Conservation (phyloP, 805 yeast species). For the Cyberlindnera nakhonratchasimensis region DNA sequence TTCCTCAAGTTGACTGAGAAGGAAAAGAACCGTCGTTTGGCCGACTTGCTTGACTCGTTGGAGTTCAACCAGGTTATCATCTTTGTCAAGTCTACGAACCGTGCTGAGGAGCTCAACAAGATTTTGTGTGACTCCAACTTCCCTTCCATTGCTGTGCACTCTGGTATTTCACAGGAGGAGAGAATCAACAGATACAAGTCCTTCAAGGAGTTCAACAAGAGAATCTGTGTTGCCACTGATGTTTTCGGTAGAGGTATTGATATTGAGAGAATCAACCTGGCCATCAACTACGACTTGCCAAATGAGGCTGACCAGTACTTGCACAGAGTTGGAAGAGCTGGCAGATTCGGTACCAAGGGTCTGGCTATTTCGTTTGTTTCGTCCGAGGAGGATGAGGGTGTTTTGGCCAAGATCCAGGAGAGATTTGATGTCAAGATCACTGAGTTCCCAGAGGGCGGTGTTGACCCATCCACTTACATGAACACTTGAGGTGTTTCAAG, state of each 20-base stretch:
- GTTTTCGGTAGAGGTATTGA: slow-evolving; percentile 99
- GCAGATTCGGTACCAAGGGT: slow-evolving; percentile 99
- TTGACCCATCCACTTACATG: slow-evolving; percentile 97
- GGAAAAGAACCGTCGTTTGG: slow-evolving; percentile 89
- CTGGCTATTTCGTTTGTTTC: slow-evolving; percentile 89
- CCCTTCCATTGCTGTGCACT: slow-evolving; percentile 96
- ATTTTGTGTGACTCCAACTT: slow-evolving; percentile 87
- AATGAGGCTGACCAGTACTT: slow-evolving; percentile 95
- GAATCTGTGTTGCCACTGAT: slow-evolving; percentile 98
- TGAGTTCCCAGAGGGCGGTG: slow-evolving; percentile 96
- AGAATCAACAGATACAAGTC: slow-evolving; percentile 95
- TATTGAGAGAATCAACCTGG: slow-evolving; percentile 96
- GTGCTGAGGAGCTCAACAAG: slow-evolving; percentile 90
- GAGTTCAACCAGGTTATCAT: slow-evolving; percentile 98
- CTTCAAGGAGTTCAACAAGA: slow-evolving; percentile 96
- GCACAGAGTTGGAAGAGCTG: slow-evolving; percentile 99
- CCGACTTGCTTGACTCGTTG: slow-evolving; percentile 87
- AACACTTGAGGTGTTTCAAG: slow-evolving; percentile 56
- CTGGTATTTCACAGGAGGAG: slow-evolving; percentile 94
- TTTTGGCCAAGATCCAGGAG: slow-evolving; percentile 88
- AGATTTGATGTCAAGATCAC: slow-evolving; percentile 95
- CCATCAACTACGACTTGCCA: slow-evolving; percentile 96
- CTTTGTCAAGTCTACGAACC: slow-evolving; percentile 84
- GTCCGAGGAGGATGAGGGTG: slow-evolving; percentile 82
- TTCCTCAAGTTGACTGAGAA: slow-evolving; percentile 84